Conservation (phyloP, 805 yeast species). For the Millerozyma miso region DNA sequence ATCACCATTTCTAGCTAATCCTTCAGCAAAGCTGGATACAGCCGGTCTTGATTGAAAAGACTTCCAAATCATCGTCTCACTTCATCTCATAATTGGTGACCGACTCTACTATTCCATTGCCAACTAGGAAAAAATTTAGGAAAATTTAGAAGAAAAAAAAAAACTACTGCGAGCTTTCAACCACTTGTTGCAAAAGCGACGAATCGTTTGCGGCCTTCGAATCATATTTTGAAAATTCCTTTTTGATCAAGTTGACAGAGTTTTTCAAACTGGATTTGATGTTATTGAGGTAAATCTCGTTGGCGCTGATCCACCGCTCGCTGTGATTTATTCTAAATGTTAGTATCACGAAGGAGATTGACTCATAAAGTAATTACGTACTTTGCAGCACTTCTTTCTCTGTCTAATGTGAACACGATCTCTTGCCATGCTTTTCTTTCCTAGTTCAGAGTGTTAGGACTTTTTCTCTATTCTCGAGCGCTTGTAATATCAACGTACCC, state of each 20-base stretch:
- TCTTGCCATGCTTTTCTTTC: slow-evolving; percentile 7
- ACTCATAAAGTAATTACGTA: slow-evolving; percentile 1
- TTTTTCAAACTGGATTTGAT: slow-evolving; percentile 1
- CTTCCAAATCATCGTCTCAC: background rate
- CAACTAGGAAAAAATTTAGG: slow-evolving; percentile 20
- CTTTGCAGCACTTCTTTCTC: slow-evolving; percentile 4
- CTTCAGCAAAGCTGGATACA: background rate
- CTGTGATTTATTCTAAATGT: slow-evolving; percentile 4
- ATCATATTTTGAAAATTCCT: slow-evolving; percentile 2
- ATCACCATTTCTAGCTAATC: background rate
- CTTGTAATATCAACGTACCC: slow-evolving; percentile 1
- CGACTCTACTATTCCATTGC: slow-evolving; percentile 6
- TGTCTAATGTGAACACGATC: slow-evolving; percentile 4
- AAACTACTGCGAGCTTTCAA: background rate
- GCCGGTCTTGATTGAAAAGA: background rate
- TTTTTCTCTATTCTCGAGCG: background rate
- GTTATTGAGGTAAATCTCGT: slow-evolving; percentile 2
- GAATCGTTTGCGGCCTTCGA: background rate
- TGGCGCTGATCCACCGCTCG: slow-evolving; percentile 5
- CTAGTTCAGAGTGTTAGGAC: background rate
- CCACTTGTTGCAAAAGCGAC: background rate
- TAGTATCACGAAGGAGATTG: background rate
- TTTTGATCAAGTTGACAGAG: slow-evolving; percentile 1
- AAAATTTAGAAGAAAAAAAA: background rate
- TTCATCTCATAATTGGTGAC: background rate